phyloP scores from a whole-genome alignment of 2,329 filamentous ascomycete species.

The Basipetospora chlamydospora region DNA sequence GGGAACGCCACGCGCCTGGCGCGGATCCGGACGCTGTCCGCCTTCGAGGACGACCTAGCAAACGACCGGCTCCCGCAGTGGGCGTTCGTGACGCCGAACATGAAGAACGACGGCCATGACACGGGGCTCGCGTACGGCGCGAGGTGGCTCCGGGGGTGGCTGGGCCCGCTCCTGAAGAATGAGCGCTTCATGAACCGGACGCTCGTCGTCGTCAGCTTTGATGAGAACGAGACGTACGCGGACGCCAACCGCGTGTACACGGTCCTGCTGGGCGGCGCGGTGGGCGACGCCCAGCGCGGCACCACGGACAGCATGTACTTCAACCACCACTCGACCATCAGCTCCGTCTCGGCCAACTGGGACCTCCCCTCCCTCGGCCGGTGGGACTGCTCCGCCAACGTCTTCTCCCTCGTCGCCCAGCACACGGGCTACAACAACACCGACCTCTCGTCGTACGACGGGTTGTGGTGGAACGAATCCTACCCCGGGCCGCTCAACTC shows the following conservation, averaged over 20 bases:
- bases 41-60: slow-evolving; percentile 53
- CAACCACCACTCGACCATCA: slow-evolving; percentile 56
- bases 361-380: slow-evolving; percentile 53
- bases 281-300: slow-evolving; percentile 48
- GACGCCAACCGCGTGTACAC: slow-evolving; percentile 54
- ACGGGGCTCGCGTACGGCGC: slow-evolving; percentile 54
- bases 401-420: slow-evolving; percentile 21
- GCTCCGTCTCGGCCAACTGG: slow-evolving; percentile 59
- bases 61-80: slow-evolving; percentile 53
- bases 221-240: slow-evolving; percentile 60
- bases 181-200: slow-evolving; percentile 60
- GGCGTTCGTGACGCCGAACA: slow-evolving; percentile 59
- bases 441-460: neutral
- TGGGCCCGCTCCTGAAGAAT: slow-evolving; percentile 56
- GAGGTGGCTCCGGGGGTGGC: slow-evolving; percentile 50
- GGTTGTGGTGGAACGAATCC: neutral
- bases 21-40: slow-evolving; percentile 56
- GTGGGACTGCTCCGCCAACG: slow-evolving; percentile 58
- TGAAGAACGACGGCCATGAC: slow-evolving; percentile 67
- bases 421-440: neutral
- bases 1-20: slow-evolving; percentile 43
- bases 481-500: neutral
- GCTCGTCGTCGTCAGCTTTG: slow-evolving; percentile 63
- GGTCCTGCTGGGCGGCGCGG: slow-evolving; percentile 60
- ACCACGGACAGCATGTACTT: slow-evolving; percentile 58